These are phyloP conservation scores for Fusarium euwallaceae DNA, from an alignment of 2,329 filamentous ascomycete species.

Conservation along the genomic window DNA sequence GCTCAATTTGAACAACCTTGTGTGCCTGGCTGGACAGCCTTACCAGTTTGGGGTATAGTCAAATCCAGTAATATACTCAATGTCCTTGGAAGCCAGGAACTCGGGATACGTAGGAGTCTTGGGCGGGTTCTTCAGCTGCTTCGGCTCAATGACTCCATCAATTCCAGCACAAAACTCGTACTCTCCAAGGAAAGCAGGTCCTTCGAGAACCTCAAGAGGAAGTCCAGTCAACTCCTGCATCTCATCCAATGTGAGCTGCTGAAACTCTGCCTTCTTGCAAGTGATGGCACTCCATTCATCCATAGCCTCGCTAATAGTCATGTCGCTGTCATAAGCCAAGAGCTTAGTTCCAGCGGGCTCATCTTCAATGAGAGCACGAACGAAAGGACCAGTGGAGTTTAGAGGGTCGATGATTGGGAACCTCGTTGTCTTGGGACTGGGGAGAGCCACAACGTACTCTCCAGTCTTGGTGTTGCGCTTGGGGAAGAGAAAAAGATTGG, in stretches of 20 bases:
- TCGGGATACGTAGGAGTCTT: conserved; percentile 48
- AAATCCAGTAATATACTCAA: conserved; percentile 14
- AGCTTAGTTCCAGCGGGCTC: conserved; percentile 57
- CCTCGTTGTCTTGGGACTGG: conserved; percentile 36
- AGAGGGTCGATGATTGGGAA: conserved; percentile 57
- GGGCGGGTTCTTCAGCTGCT: conserved; percentile 53
- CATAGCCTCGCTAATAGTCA: conserved; percentile 50
- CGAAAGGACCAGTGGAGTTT: conserved; percentile 58
- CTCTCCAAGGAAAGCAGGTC: conserved; percentile 52
- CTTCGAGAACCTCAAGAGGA: conserved; percentile 55
- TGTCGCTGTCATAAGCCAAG: conserved; percentile 58
- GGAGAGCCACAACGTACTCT: conserved; percentile 50
- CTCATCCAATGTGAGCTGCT: conserved; percentile 47
- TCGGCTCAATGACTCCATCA: conserved; percentile 53
- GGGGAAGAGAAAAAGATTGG: conserved; percentile 40
- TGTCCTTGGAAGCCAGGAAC: conserved; percentile 42
- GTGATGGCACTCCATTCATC: conserved; percentile 53
- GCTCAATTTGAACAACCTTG: neutral
- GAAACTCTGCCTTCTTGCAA: conserved; percentile 51
- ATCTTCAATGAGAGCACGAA: conserved; percentile 57
- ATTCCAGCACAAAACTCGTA: conserved; percentile 58
- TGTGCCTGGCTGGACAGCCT: neutral
- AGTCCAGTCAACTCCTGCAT: conserved; percentile 53
- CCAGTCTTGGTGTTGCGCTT: conserved; percentile 45
- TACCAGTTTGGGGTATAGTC: neutral